phyloP scores from a whole-genome alignment of 1,284 basidiomycete genomes.

The Malassezia pachydermatis region DNA sequence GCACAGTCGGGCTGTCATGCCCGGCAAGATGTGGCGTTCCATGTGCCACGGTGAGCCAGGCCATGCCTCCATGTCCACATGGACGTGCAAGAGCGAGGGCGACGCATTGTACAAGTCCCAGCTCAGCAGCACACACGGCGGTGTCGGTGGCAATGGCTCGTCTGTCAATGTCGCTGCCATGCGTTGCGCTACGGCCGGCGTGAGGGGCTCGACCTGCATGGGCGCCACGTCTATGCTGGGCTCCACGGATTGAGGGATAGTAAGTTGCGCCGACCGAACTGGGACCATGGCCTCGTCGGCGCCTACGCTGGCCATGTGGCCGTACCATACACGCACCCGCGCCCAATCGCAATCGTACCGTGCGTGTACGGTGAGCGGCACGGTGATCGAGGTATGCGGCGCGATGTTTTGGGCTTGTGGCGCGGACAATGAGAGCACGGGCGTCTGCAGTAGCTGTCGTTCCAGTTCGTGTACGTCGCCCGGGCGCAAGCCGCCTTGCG shows the following conservation, averaged over 20 bases:
- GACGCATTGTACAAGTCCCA: constrained; percentile 81
- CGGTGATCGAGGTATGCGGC: constrained; percentile 61
- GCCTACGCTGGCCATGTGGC: constrained; percentile 51
- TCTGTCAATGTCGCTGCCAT: neutral
- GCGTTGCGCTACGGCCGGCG: neutral
- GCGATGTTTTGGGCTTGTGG: constrained; percentile 50
- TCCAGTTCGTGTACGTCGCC: constrained; percentile 85
- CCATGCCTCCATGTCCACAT: constrained; percentile 55
- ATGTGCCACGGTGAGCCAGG: constrained; percentile 51
- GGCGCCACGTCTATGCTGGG: constrained; percentile 62
- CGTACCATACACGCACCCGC: constrained; percentile 71
- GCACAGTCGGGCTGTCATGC: constrained; percentile 56
- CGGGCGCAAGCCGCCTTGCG: constrained; percentile 63
- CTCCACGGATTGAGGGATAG: constrained; percentile 79
- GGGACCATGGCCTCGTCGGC: neutral
- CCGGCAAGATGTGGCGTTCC: constrained; percentile 3
- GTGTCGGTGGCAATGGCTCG: neutral
- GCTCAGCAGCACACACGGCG: constrained; percentile 68
- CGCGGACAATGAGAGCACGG: constrained; percentile 50
- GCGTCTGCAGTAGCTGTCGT: constrained; percentile 64
- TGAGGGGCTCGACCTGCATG: constrained; percentile 28
- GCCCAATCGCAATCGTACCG: constrained; percentile 77
- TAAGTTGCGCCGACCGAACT: constrained; percentile 51
- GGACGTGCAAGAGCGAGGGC: constrained; percentile 71
- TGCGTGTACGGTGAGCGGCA: constrained; percentile 67